phyloP scores from a whole-genome alignment of 352 stramenopile species.

The Globisporangium splendens region DNA sequence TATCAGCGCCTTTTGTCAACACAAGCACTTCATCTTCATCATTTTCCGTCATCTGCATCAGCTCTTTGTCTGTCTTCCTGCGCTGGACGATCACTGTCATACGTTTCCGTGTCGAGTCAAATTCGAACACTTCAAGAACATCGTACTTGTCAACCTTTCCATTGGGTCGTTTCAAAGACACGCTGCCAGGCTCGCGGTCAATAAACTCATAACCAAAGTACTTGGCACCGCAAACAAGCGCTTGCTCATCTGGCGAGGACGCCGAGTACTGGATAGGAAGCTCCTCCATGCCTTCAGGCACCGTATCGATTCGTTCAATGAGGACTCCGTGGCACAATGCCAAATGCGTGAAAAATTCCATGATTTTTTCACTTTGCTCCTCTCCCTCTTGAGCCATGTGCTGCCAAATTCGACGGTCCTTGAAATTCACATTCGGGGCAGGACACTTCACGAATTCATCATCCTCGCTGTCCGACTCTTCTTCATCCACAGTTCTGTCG shows the following conservation, averaged over 20 bases:
- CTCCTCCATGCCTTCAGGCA: slow-evolving; percentile 39
- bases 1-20: slow-evolving; percentile 82
- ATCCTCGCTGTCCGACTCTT: slow-evolving; percentile 34
- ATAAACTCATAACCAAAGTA: slow-evolving; percentile 85
- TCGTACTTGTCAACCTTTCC: slow-evolving; percentile 73
- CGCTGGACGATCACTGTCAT: slow-evolving; percentile 86
- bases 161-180: slow-evolving; percentile 63
- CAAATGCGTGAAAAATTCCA: slow-evolving; percentile 84
- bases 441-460: slow-evolving; percentile 28
- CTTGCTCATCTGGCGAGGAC: slow-evolving; percentile 86
- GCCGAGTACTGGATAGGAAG: slow-evolving; percentile 78
- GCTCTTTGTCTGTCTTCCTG: slow-evolving; percentile 62
- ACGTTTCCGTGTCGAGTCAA: slow-evolving; percentile 86
- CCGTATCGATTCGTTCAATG: slow-evolving; percentile 88
- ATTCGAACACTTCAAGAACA: slow-evolving; percentile 93
- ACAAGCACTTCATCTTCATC: slow-evolving; percentile 74
- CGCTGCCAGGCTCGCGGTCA: slow-evolving; percentile 59
- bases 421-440: slow-evolving; percentile 77
- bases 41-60: slow-evolving; percentile 61
- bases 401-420: slow-evolving; percentile 55
- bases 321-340: slow-evolving; percentile 95
- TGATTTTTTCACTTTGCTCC: slow-evolving; percentile 50
- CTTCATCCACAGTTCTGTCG: slow-evolving; percentile 28
- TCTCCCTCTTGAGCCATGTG: slow-evolving; percentile 42
- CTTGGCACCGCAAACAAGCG: slow-evolving; percentile 82